Percentiles rank a stretch among this genome's conserved stretches.
These are phyloP conservation scores for Carallia brachiata DNA, from an alignment of 345 rosid genomes.

Conservation along the genomic window DNA sequence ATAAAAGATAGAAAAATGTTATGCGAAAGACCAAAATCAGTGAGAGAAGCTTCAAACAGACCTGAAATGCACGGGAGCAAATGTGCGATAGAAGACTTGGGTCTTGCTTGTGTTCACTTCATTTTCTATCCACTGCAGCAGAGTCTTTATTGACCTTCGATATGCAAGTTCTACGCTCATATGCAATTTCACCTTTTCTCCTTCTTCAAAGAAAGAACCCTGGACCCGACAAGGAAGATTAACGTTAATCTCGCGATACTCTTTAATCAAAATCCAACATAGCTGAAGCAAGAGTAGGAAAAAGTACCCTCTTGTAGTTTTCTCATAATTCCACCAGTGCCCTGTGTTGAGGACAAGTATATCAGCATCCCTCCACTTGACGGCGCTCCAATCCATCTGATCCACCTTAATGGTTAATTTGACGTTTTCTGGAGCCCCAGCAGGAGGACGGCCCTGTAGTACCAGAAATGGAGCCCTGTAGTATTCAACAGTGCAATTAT, in stretches of 20 bases:
- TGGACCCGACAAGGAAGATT: constrained; percentile 26
- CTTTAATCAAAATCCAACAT: too few species aligned
- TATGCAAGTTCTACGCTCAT: constrained; percentile 66
- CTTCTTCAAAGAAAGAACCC: constrained; percentile 91
- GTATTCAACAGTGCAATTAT: constrained; percentile 87
- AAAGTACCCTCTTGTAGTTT: constrained; percentile 79
- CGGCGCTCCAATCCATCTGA: constrained; percentile 72
- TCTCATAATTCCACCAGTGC: constrained; percentile 97
- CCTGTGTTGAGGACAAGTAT: constrained; percentile 79
- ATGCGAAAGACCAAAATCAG: too few species aligned
- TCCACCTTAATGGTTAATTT: constrained; percentile 81
- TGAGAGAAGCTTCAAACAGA: constrained; percentile 18
- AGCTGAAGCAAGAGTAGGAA: not conserved
- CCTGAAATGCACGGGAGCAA: constrained; percentile 98
- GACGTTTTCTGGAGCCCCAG: constrained; percentile 44
- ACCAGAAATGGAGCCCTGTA: constrained; percentile 87
- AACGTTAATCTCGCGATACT: not conserved
- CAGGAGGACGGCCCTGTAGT: constrained; percentile 74
- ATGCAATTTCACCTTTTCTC: constrained; percentile 48
- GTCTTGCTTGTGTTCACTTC: constrained; percentile 71
- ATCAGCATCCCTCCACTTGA: constrained; percentile 80
- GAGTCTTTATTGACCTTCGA: constrained; percentile 59
- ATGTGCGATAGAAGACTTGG: constrained; percentile 81
- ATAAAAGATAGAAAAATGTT: too few species aligned
- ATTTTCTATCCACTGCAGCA: constrained; percentile 56